Base-by-base conservation (phyloP, 148 eudicot species). In the Mesembryanthemum crystallinum region DNA sequence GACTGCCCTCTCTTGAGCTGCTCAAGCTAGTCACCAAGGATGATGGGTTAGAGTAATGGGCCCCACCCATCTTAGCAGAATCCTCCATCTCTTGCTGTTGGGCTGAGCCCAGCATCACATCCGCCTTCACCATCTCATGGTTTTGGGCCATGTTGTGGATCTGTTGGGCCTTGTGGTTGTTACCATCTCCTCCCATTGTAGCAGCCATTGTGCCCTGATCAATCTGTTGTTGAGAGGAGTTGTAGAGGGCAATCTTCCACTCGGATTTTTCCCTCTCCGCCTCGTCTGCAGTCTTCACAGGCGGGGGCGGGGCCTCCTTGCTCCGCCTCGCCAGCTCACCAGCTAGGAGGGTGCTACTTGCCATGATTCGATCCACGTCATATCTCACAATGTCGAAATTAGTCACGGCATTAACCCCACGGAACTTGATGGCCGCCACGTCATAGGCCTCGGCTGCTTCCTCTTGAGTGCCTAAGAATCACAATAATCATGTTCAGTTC, bases 391-490 rank as follows among this genome's bases (percentile, higher is more conserved):
- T 91, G 81, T 90, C 92, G 23, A 94, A 94, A 71, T 94, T 94
- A 14, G 98, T 94, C 33, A 94, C 98, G 0, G 98, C 98, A 39
- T 82, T 92, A 8, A 76, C 81, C 21, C 98, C 97, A 9, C 98
- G 85, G 64, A 94, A 94, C 72, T 94, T 94, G 24, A 94, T 94
- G 0, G 98, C 98, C 0, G 98, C 98, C 20, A 94, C 83, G 69
- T 93, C 98, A 64, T 94, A 94, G 28, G 98, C 98, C 86, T 94
- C 98, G 29, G 98, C 98, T 28, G 98, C 98, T 80, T 94, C 98
- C 83, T 94, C 98, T 73, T 94, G 98, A 59, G 98, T 94, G 73
- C 91, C 98, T 94, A 74, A 27, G 29, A 29, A 30, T 30, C 49
- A 21, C 18, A 27, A 28, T 57, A 51, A 47, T 73, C 49, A 45